Percentiles rank a stretch among this genome's conserved stretches.
phyloP scores from a whole-genome alignment of 495 filamentous ascomycete species.

The Aspergillus sclerotioniger region DNA sequence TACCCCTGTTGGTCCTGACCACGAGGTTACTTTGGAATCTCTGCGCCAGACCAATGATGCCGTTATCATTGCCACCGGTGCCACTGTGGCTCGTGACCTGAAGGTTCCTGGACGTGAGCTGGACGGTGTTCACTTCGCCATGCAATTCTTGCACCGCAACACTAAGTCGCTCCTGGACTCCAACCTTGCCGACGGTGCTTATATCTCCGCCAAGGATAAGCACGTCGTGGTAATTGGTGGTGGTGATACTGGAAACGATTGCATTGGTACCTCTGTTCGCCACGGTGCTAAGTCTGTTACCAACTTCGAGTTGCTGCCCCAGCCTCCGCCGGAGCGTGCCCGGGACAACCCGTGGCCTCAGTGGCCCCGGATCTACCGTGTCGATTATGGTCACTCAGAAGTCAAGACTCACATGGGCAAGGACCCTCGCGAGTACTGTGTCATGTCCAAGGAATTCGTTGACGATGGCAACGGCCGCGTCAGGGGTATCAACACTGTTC shows the following conservation, averaged over 20 bases:
- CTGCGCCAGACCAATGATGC: conserved; percentile 78
- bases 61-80: conserved; percentile 93
- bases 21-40: conserved; percentile 64
- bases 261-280: conserved; percentile 96
- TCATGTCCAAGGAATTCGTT: conserved; percentile 98
- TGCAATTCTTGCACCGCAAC: conserved; percentile 98
- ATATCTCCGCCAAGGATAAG: conserved; percentile 97
- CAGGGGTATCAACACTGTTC: conserved; percentile 95
- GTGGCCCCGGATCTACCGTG: conserved; percentile 97
- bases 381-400: conserved; percentile 96
- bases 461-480: conserved; percentile 86
- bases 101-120: conserved; percentile 90
- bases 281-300: conserved; percentile 95
- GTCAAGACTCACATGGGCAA: conserved; percentile 97
- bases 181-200: conserved; percentile 76
- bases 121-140: conserved; percentile 94
- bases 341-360: conserved; percentile 99
- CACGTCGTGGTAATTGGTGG: conserved; percentile 97
- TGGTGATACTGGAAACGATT: conserved; percentile 99
- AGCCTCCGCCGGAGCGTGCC: conserved; percentile 90
- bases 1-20: conserved; percentile 75
- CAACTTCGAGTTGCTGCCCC: conserved; percentile 97
- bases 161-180: conserved; percentile 98
- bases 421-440: conserved; percentile 96
- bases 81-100: conserved; percentile 94